phyloP scores from a whole-genome alignment of 2,329 filamentous ascomycete species.

The Fusarium equiseti region DNA sequence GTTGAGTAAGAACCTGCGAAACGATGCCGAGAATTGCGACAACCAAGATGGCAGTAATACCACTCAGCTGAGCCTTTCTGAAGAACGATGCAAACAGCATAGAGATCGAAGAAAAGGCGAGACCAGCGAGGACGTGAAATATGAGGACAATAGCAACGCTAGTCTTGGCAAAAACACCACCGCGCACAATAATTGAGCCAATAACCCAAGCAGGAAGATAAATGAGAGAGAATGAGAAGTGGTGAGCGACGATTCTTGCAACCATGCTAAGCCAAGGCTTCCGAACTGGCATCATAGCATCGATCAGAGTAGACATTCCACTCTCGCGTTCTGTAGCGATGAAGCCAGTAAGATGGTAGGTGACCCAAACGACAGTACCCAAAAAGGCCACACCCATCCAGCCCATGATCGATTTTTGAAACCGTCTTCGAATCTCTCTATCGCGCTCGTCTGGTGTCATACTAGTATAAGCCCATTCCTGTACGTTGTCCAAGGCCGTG shows the following conservation, averaged over 20 bases:
- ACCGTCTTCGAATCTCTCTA: slow-evolving; percentile 73
- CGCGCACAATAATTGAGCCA: slow-evolving; percentile 73
- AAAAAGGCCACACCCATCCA: slow-evolving; percentile 85
- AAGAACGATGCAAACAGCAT: slow-evolving; percentile 87
- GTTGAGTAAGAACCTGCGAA: slow-evolving; percentile 77
- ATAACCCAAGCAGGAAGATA: slow-evolving; percentile 88
- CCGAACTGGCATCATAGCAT: slow-evolving; percentile 88
- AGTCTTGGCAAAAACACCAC: slow-evolving; percentile 74
- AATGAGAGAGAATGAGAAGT: slow-evolving; percentile 82
- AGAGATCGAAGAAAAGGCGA: slow-evolving; percentile 83
- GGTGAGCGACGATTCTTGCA: slow-evolving; percentile 81
- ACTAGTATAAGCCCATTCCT: slow-evolving; percentile 83
- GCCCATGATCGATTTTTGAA: slow-evolving; percentile 78
- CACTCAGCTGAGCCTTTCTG: slow-evolving; percentile 87
- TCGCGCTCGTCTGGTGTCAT: slow-evolving; percentile 75
- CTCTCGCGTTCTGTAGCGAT: slow-evolving; percentile 87
- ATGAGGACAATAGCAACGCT: slow-evolving; percentile 75
- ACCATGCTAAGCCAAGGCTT: slow-evolving; percentile 81
- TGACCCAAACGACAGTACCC: slow-evolving; percentile 81
- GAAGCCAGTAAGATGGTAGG: slow-evolving; percentile 88
- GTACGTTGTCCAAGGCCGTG: slow-evolving; percentile 52
- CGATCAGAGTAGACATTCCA: slow-evolving; percentile 88
- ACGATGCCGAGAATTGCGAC: slow-evolving; percentile 83
- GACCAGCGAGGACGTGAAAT: slow-evolving; percentile 80
- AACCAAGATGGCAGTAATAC: slow-evolving; percentile 80